phyloP scores from a whole-genome alignment of 2,329 filamentous ascomycete genomes.

The Apiospora kogelbergensis region DNA sequence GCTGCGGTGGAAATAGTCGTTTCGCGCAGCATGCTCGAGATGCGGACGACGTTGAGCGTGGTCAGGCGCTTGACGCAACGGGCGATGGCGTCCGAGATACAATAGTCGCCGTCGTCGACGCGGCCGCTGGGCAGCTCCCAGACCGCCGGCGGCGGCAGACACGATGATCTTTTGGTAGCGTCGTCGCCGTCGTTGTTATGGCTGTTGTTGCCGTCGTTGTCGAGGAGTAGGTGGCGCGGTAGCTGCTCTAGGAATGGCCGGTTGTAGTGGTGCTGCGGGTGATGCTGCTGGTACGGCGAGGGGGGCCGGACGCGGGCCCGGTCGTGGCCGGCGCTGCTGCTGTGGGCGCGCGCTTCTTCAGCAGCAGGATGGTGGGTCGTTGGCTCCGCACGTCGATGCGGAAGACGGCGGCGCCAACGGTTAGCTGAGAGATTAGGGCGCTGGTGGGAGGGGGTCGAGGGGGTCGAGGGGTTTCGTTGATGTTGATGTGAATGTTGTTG shows the following conservation, averaged over 20 bases:
- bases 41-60: constrained; percentile 23
- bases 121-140: constrained; percentile 25
- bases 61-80: constrained; percentile 25
- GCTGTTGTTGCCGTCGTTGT: background rate
- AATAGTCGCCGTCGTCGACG: constrained; percentile 26
- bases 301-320: background rate
- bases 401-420: constrained; percentile 29
- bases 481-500: background rate
- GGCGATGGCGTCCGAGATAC: constrained; percentile 28
- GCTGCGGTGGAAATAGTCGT: constrained; percentile 8
- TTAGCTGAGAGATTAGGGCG: constrained; percentile 12
- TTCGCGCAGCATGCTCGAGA: constrained; percentile 25
- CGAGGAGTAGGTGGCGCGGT: background rate
- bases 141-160: constrained; percentile 16
- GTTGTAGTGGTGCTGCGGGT: background rate
- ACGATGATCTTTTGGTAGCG: background rate
- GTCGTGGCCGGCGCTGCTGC: constrained; percentile 7
- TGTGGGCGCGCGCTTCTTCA: constrained; percentile 16
- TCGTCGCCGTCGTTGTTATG: background rate
- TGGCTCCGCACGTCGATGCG: constrained; percentile 24
- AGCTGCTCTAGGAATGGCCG: background rate
- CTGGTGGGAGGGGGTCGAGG: background rate
- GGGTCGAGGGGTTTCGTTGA: background rate
- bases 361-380: constrained; percentile 26
- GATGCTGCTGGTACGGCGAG: background rate